Evolutionary conservation across 2,329 filamentous ascomycete genomes (phyloP).

Genomic region (Penicillium sp.): DNA sequence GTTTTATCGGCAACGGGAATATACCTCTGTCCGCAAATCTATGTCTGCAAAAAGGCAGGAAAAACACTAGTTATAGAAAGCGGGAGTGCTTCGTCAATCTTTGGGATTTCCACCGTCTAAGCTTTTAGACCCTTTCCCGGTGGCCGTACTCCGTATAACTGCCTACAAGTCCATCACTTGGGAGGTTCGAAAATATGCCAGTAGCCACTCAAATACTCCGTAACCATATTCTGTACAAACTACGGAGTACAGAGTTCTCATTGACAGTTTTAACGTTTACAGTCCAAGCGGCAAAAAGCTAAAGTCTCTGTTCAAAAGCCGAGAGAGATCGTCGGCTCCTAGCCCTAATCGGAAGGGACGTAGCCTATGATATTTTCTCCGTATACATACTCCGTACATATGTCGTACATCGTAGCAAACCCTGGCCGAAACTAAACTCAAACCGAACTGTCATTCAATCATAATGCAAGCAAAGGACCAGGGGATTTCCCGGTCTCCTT

Average conservation of each 20-base stretch:
- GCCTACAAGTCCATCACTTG: background rate
- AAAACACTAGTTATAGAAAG: background rate
- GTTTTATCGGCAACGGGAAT: background rate
- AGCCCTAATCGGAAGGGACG: background rate
- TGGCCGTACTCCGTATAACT: background rate
- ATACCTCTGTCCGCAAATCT: background rate
- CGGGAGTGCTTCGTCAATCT: background rate
- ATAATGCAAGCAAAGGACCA: background rate
- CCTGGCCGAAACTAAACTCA: background rate
- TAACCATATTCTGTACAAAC: background rate
- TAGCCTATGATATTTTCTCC: background rate
- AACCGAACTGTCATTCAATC: background rate
- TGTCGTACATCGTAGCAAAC: background rate
- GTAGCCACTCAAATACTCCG: background rate
- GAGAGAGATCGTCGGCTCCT: slow-evolving; percentile 1
- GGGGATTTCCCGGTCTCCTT: background rate
- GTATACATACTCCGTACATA: too few relatives aligned
- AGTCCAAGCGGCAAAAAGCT: background rate
- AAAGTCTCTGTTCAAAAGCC: background rate
- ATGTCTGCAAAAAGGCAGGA: background rate
- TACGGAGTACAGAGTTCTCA: too few relatives aligned
- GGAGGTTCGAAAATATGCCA: background rate
- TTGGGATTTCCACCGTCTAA: background rate
- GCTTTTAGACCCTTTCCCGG: background rate
- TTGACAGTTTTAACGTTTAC: too few relatives aligned